These are phyloP conservation scores for Austroboletus novae-zelandiae DNA, from an alignment of 1,284 basidiomycete genomes.

Conservation along the genomic window DNA sequence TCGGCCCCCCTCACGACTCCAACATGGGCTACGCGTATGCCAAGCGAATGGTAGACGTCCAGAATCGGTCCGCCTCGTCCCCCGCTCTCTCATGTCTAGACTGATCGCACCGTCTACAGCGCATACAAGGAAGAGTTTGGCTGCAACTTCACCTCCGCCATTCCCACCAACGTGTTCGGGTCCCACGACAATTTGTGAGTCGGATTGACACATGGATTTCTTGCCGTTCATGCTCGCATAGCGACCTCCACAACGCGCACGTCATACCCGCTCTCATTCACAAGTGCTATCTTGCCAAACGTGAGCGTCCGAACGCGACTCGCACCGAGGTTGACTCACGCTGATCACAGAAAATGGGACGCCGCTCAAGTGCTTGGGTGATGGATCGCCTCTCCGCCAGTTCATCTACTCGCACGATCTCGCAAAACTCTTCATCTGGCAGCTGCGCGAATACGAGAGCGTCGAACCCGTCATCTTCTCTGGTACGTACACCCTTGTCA, in stretches of 20 bases:
- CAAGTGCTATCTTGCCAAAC: conserved; percentile 85
- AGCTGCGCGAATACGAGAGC: conserved; percentile 82
- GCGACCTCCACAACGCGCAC: conserved; percentile 84
- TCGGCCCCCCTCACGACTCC: conserved; percentile 82
- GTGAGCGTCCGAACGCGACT: conserved; percentile 39
- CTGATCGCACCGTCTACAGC: conserved; percentile 37
- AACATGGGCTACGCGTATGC: conserved; percentile 94
- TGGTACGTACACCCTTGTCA: conserved; percentile 41
- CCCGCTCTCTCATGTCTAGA: background rate
- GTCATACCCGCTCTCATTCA: conserved; percentile 90
- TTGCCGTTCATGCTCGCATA: conserved; percentile 32
- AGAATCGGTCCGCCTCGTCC: conserved; percentile 71
- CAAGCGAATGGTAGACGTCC: conserved; percentile 90
- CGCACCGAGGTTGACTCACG: background rate
- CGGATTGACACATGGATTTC: background rate
- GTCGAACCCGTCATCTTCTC: conserved; percentile 89
- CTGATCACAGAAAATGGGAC: conserved; percentile 68
- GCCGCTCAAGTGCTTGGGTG: conserved; percentile 80
- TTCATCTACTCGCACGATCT: conserved; percentile 94
- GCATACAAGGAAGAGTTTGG: conserved; percentile 92
- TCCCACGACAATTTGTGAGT: conserved; percentile 77
- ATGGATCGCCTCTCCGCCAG: conserved; percentile 85
- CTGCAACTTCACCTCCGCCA: conserved; percentile 87
- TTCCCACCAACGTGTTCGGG: conserved; percentile 91
- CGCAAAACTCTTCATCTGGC: conserved; percentile 91